Evolutionary conservation across 352 stramenopile species (phyloP).

Genomic region (Globisporangium iwayamae): DNA sequence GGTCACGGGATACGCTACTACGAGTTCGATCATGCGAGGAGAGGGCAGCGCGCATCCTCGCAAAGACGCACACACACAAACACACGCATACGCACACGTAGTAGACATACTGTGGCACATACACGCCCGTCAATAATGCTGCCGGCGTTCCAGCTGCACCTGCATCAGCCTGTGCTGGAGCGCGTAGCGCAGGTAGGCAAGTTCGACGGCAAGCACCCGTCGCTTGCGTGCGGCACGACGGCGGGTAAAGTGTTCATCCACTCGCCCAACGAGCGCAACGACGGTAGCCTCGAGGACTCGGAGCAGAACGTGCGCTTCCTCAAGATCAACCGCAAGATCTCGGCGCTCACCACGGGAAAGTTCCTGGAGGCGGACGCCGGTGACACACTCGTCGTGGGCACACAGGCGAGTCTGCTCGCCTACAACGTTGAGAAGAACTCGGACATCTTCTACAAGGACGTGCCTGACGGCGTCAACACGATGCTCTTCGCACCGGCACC

Average conservation of each 20-base stretch:
- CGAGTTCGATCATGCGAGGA: not conserved
- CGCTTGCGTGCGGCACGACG: conserved; percentile 80
- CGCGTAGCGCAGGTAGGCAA: conserved; percentile 71
- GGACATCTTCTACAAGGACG: conserved; percentile 92
- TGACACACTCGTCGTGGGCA: conserved; percentile 88
- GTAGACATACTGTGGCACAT: not conserved
- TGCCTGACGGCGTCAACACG: conserved; percentile 82
- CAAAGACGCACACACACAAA: not conserved
- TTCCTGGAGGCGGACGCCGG: conserved; percentile 51
- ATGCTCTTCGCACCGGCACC: conserved; percentile 70
- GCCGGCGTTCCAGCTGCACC: conserved; percentile 76
- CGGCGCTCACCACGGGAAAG: conserved; percentile 68
- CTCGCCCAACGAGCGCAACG: conserved; percentile 75
- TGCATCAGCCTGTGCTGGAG: conserved; percentile 76
- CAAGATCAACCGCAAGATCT: conserved; percentile 91
- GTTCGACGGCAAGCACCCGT: conserved; percentile 78
- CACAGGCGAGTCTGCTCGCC: conserved; percentile 85
- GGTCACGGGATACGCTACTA: conserved; percentile 6
- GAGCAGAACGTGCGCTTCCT: conserved; percentile 79
- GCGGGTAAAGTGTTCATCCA: conserved; percentile 92
- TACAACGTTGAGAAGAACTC: conserved; percentile 94
- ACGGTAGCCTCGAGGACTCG: conserved; percentile 34
- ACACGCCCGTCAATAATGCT: conserved; percentile 36
- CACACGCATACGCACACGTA: not conserved
- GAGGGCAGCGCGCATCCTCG: not conserved